Evolutionary conservation across 106 monocot species (phyloP).

Genomic region (Posidonia australis): DNA sequence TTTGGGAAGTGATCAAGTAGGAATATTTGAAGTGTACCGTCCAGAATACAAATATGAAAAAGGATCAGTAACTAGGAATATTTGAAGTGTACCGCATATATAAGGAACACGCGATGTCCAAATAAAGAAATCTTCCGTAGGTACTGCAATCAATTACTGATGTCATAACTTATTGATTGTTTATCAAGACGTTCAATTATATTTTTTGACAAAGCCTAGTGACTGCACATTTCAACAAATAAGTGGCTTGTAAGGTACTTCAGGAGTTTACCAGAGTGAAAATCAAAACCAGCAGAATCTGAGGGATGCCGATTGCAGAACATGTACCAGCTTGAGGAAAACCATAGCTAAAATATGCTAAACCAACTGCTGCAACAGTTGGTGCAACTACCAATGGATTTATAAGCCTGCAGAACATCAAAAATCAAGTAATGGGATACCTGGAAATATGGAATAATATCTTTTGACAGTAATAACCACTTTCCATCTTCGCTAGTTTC

Average conservation of each 20-base stretch:
- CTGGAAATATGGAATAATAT: background rate
- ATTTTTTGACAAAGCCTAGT: too few relatives aligned
- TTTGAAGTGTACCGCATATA: conserved; percentile 63
- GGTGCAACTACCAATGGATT: conserved; percentile 98
- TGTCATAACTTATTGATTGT: background rate
- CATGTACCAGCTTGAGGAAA: conserved; percentile 97
- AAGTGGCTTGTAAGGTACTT: background rate
- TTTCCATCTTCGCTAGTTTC: background rate
- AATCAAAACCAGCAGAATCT: conserved; percentile 69
- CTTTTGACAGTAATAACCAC: background rate
- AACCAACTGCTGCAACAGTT: conserved; percentile 78
- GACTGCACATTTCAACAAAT: background rate
- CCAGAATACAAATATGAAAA: too few relatives aligned
- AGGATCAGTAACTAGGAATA: background rate
- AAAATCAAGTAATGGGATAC: background rate
- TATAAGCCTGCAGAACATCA: conserved; percentile 52
- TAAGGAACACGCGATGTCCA: conserved; percentile 75
- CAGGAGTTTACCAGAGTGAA: conserved; percentile 68
- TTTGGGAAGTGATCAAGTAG: background rate
- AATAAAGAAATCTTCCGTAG: conserved; percentile 67
- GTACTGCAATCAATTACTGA: conserved; percentile 54
- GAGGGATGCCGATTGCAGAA: conserved; percentile 81
- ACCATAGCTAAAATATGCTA: conserved; percentile 93
- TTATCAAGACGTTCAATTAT: background rate
- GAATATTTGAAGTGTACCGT: background rate